Evolutionary conservation across 768 basidiomycete species (phyloP).

Genomic region (Phylloporus sp.): DNA sequence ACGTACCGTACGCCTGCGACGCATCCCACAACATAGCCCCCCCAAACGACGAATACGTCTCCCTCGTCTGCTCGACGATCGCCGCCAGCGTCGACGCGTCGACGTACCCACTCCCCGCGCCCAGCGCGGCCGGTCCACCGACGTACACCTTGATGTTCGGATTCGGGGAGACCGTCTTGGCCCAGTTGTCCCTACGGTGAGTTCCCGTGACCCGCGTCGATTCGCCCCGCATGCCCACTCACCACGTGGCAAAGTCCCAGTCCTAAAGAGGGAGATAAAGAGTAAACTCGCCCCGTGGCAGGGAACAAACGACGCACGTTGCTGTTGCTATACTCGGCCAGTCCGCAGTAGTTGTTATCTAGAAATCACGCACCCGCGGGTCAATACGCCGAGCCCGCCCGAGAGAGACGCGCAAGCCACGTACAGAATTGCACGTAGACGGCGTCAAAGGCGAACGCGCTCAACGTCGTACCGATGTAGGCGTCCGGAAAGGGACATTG

Average conservation of each 20-base stretch:
- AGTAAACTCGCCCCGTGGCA: no score
- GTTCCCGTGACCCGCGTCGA: no score
- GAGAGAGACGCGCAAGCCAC: neutral
- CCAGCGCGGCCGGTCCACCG: constrained; percentile 39
- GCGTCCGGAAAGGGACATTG: constrained; percentile 49
- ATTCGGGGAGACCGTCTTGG: constrained; percentile 39
- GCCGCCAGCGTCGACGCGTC: constrained; percentile 27
- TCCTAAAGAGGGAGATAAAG: constrained; percentile 37
- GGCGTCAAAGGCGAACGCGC: constrained; percentile 42
- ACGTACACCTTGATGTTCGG: constrained; percentile 44
- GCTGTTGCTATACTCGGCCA: constrained; percentile 39
- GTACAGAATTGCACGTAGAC: constrained; percentile 49
- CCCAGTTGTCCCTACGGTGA: constrained; percentile 48
- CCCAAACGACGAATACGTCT: constrained; percentile 41
- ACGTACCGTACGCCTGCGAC: constrained; percentile 42
- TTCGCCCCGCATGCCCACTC: neutral
- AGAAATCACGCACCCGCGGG: neutral
- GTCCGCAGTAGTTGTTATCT: constrained; percentile 46
- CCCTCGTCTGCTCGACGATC: constrained; percentile 31
- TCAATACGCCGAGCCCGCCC: constrained; percentile 1
- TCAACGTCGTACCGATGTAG: constrained; percentile 38
- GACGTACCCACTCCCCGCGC: constrained; percentile 40
- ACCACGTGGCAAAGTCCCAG: constrained; percentile 41
- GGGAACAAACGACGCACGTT: constrained; percentile 31
- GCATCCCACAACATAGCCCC: constrained; percentile 42